Percentiles rank a stretch among this genome's conserved stretches.
Evolutionary conservation across 306 rosid species (phyloP).

Genomic region (Pyrus pyrifolia): DNA sequence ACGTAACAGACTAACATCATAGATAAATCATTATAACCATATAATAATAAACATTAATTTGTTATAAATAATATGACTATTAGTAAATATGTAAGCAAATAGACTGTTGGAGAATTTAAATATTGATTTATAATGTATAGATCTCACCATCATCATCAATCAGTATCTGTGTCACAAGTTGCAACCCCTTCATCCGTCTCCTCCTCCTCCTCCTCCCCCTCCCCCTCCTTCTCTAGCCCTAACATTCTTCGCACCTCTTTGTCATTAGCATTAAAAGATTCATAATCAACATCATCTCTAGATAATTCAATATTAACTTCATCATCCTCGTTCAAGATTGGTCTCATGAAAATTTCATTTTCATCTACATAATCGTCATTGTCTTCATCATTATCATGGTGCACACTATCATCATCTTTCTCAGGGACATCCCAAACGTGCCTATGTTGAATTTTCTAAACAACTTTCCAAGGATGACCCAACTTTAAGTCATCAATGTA

Average conservation of each 20-base stretch:
- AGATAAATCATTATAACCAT: neutral
- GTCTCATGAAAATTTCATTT: neutral
- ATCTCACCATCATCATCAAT: too few relatives aligned
- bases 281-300: neutral
- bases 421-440: neutral
- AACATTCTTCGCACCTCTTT: neutral
- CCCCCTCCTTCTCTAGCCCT: neutral
- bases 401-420: neutral
- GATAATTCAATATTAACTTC: neutral
- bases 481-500: neutral
- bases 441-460: neutral
- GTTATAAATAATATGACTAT: neutral
- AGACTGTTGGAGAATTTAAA: too few relatives aligned
- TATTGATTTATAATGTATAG: too few relatives aligned
- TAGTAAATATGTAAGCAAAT: too few relatives aligned
- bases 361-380: neutral
- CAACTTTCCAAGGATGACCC: neutral
- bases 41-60: too few relatives aligned
- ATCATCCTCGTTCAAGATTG: neutral
- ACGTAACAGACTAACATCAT: too few relatives aligned
- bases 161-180: too few relatives aligned
- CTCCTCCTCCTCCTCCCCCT: rapidly evolving
- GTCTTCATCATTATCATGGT: neutral
- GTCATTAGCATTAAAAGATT: neutral
- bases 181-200: neutral